Evolutionary conservation across 768 basidiomycete genomes (phyloP).

Genomic region (Candolleomyces eurysporus): DNA sequence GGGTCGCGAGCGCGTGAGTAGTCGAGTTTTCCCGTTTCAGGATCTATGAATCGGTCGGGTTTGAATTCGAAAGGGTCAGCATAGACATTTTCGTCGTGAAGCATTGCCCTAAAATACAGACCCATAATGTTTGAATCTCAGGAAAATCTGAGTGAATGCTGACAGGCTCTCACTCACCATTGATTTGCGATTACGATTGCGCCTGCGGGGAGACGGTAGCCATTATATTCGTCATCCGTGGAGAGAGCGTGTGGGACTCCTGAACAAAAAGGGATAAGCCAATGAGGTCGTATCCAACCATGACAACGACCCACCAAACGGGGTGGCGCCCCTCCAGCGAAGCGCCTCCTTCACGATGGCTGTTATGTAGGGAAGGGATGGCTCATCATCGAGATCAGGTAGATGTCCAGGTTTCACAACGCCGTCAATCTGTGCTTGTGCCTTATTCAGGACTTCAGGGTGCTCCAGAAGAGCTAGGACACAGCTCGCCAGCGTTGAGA

Average conservation of each 20-base stretch:
- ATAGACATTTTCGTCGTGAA: conserved; percentile 36
- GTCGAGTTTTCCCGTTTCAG: conserved; percentile 22
- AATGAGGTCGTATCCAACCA: too few relatives aligned
- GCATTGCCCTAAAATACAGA: conserved; percentile 33
- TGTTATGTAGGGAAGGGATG: conserved; percentile 27
- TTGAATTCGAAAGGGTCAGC: conserved; percentile 39
- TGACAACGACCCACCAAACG: conserved; percentile 17
- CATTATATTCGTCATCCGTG: conserved; percentile 28
- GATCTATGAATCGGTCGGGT: conserved; percentile 37
- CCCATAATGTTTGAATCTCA: neutral
- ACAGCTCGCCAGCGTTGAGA: conserved; percentile 9
- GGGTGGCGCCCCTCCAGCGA: conserved; percentile 24
- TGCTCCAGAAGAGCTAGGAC: conserved; percentile 12
- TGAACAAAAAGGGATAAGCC: neutral
- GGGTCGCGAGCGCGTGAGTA: conserved; percentile 21
- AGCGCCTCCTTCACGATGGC: conserved; percentile 29
- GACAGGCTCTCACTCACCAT: conserved; percentile 17
- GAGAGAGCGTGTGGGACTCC: conserved; percentile 19
- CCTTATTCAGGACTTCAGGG: conserved; percentile 23
- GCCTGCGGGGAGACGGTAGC: conserved; percentile 30
- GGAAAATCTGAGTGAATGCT: too few relatives aligned
- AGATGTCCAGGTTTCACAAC: conserved; percentile 28
- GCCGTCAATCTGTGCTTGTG: conserved; percentile 33
- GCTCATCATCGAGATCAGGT: conserved; percentile 29
- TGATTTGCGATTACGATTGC: conserved; percentile 30